Conservation (phyloP, 352 stramenopile genomes). For the Phytophthora cryptogea region DNA sequence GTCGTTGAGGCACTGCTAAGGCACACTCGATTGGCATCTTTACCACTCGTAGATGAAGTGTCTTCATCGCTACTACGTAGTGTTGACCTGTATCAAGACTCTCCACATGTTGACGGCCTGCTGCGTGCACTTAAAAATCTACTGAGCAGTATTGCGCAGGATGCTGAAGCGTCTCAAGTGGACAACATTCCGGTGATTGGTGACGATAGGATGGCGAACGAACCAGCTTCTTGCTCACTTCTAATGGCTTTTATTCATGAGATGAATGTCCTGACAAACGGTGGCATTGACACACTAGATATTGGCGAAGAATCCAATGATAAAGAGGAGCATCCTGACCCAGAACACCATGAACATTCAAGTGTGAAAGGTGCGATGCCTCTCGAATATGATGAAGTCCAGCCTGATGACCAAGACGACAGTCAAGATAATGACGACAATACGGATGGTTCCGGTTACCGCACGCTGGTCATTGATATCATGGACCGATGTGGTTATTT, state of each 20-base stretch:
- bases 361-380: constrained; percentile 74
- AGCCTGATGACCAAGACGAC: constrained; percentile 27
- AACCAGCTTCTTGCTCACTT: constrained; percentile 21
- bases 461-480: constrained; percentile 69
- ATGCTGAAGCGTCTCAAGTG: constrained; percentile 19
- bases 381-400: constrained; percentile 56
- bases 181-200: constrained; percentile 8
- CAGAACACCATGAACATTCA: constrained; percentile 14
- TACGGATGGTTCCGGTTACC: constrained; percentile 36
- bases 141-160: constrained; percentile 45
- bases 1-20: constrained; percentile 76
- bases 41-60: constrained; percentile 82
- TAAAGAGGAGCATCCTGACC: constrained; percentile 9
- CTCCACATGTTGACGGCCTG: constrained; percentile 46
- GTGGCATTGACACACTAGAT: constrained; percentile 31
- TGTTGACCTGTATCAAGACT: constrained; percentile 81
- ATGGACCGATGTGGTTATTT: constrained; percentile 82
- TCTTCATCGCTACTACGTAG: constrained; percentile 66
- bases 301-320: constrained; percentile 24
- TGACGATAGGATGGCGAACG: constrained; percentile 1
- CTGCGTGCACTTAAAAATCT: constrained; percentile 70
- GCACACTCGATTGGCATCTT: constrained; percentile 64
- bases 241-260: constrained; percentile 66
- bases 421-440: constrained; percentile 29
- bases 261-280: constrained; percentile 55